phyloP scores from a whole-genome alignment of 2,329 filamentous ascomycete genomes.

The Cercospora sp. region DNA sequence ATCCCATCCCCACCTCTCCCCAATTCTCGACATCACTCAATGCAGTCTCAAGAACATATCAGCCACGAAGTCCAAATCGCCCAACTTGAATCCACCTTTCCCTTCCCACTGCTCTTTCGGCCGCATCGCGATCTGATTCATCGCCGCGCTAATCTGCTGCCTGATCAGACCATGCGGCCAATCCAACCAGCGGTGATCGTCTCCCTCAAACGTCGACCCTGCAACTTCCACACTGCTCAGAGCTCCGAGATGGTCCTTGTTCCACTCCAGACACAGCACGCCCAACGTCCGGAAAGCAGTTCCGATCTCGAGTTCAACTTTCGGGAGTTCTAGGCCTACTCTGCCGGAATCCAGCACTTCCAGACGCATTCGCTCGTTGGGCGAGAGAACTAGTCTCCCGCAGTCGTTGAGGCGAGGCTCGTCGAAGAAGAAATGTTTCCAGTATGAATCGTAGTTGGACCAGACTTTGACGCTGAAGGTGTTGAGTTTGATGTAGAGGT shows the following conservation, averaged over 20 bases:
- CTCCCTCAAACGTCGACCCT: neutral
- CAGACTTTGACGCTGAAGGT: constrained; percentile 24
- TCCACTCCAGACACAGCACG: neutral
- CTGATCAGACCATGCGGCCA: neutral
- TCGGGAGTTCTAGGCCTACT: constrained; percentile 10
- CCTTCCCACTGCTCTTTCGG: neutral
- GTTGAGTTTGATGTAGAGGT: constrained; percentile 12
- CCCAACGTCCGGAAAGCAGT: constrained; percentile 23
- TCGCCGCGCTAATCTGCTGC: neutral
- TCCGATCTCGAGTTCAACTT: constrained; percentile 18
- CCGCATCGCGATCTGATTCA: neutral
- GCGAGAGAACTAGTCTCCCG: constrained; percentile 18
- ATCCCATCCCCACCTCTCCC: too few species aligned
- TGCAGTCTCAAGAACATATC: constrained; percentile 10
- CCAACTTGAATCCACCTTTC: constrained; percentile 14
- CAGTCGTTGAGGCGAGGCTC: constrained; percentile 10
- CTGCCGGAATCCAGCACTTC: constrained; percentile 1
- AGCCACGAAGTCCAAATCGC: constrained; percentile 21
- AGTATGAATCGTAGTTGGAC: constrained; percentile 25
- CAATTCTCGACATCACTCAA: too few species aligned
- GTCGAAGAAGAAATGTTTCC: constrained; percentile 13
- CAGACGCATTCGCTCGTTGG: constrained; percentile 11
- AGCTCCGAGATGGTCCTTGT: too few species aligned
- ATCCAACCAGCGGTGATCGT: neutral
- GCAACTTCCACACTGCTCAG: neutral